Conservation (phyloP, 495 filamentous ascomycete genomes). For the Neurospora sp. region DNA sequence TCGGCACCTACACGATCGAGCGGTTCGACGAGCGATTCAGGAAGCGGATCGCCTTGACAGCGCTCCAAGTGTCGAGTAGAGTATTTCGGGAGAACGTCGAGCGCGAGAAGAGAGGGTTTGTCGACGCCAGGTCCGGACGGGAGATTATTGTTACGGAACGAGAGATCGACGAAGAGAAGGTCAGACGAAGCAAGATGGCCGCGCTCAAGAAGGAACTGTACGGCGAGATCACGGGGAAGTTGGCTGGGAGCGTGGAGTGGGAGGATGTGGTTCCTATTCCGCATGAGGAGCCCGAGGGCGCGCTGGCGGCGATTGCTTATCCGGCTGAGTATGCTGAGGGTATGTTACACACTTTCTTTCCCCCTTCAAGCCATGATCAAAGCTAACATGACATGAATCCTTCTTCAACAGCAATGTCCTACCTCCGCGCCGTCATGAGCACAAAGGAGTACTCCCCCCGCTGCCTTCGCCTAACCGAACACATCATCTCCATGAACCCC, state of each 20-base stretch:
- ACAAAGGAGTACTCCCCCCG: constrained; percentile 71
- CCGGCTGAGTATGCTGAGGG: constrained; percentile 77
- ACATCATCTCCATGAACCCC: constrained; percentile 85
- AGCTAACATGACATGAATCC: neutral
- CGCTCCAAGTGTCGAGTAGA: constrained; percentile 17
- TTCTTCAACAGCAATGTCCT: constrained; percentile 48
- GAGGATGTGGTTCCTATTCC: constrained; percentile 73
- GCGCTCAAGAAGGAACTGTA: constrained; percentile 30
- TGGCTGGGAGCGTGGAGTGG: constrained; percentile 67
- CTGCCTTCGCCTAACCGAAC: constrained; percentile 71
- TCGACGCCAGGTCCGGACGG: constrained; percentile 9
- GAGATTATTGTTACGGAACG: constrained; percentile 21
- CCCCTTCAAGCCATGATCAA: neutral
- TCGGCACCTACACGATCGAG: constrained; percentile 28
- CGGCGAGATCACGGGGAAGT: constrained; percentile 35
- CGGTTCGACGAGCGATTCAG: constrained; percentile 26
- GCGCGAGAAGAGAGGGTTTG: constrained; percentile 8
- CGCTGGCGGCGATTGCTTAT: constrained; percentile 85
- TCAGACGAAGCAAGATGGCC: constrained; percentile 35
- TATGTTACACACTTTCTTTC: constrained; percentile 26
- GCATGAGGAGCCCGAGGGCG: constrained; percentile 68
- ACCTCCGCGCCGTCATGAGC: constrained; percentile 89
- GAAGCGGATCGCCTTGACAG: constrained; percentile 19
- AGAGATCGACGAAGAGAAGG: constrained; percentile 36
- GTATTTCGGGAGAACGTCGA: constrained; percentile 21